phyloP scores from a whole-genome alignment of 108 stramenopile genomes.

The Mayamaea pseudoterrestris region DNA sequence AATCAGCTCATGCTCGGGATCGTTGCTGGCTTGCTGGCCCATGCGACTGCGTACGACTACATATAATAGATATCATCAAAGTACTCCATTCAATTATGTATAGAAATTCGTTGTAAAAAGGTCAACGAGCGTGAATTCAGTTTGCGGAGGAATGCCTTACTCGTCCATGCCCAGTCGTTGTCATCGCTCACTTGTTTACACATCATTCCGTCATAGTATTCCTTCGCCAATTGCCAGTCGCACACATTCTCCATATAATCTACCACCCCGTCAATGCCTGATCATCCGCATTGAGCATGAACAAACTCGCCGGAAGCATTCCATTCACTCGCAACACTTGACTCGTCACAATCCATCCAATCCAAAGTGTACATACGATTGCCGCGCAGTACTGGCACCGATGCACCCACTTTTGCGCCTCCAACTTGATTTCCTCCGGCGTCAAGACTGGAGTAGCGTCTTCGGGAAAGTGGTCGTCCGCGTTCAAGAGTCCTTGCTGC shows the following conservation, averaged over 20 bases:
- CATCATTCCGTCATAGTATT: not conserved
- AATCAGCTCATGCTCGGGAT: too few species aligned
- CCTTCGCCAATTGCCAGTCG: not conserved
- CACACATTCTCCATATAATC: not conserved
- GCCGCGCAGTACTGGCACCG: conserved; percentile 39
- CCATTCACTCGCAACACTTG: conserved; percentile 37
- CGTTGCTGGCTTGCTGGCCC: too few species aligned
- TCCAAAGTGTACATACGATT: conserved; percentile 30
- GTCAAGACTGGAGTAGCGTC: conserved; percentile 2
- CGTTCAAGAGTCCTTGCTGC: conserved; percentile 5
- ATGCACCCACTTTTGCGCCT: conserved; percentile 45
- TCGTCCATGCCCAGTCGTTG: too few species aligned
- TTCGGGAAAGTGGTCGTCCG: conserved; percentile 6
- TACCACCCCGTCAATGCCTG: conserved; percentile 5
- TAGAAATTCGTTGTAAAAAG: too few species aligned
- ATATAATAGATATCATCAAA: too few species aligned
- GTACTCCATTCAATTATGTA: too few species aligned
- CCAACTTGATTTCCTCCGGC: conserved; percentile 2
- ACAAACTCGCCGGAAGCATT: conserved; percentile 23
- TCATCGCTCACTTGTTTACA: too few species aligned
- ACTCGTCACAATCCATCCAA: conserved; percentile 56
- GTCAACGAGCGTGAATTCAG: too few species aligned
- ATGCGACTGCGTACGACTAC: too few species aligned
- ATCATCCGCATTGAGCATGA: not conserved
- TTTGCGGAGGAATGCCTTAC: too few species aligned